Evolutionary conservation across 805 yeast genomes (phyloP).

Genomic region (Suhomyces kilbournensis): DNA sequence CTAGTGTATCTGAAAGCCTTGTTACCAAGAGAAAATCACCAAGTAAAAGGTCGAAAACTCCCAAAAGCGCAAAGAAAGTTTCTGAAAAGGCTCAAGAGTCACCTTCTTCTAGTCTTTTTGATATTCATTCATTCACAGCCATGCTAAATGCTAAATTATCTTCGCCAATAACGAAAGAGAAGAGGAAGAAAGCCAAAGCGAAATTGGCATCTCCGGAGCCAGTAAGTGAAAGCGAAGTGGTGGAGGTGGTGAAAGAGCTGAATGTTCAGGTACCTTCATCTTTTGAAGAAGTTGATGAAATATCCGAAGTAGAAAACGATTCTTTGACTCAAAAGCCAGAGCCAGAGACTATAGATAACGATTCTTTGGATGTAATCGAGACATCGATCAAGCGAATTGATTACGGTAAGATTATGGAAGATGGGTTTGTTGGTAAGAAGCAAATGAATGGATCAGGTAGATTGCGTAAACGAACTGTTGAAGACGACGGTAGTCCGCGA

Average conservation of each 20-base stretch:
- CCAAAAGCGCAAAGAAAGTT: neutral
- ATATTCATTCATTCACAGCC: constrained; percentile 28
- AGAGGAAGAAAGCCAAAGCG: neutral
- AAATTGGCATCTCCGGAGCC: neutral
- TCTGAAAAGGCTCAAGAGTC: neutral
- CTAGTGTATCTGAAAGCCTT: neutral
- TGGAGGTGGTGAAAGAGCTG: neutral
- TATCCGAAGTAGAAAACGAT: constrained; percentile 2
- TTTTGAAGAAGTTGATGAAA: constrained; percentile 6
- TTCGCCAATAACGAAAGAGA: constrained; percentile 5
- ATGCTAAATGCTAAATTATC: constrained; percentile 20
- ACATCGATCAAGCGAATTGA: neutral
- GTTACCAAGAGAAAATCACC: neutral
- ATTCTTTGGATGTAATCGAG: constrained; percentile 1
- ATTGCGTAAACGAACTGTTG: neutral
- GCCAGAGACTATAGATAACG: constrained; percentile 10
- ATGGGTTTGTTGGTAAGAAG: constrained; percentile 3
- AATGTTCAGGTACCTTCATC: constrained; percentile 8
- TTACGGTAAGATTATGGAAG: constrained; percentile 7
- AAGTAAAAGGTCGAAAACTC: neutral
- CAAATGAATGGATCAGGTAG: neutral
- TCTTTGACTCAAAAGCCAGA: constrained; percentile 7
- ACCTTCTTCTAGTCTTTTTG: constrained; percentile 11
- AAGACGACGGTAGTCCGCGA: neutral
- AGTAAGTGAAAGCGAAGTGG: neutral